Evolutionary conservation across 2,329 filamentous ascomycete species (phyloP), one percentile per base, ranked within the genome.

Genomic region (Seiridium unicorne): DNA sequence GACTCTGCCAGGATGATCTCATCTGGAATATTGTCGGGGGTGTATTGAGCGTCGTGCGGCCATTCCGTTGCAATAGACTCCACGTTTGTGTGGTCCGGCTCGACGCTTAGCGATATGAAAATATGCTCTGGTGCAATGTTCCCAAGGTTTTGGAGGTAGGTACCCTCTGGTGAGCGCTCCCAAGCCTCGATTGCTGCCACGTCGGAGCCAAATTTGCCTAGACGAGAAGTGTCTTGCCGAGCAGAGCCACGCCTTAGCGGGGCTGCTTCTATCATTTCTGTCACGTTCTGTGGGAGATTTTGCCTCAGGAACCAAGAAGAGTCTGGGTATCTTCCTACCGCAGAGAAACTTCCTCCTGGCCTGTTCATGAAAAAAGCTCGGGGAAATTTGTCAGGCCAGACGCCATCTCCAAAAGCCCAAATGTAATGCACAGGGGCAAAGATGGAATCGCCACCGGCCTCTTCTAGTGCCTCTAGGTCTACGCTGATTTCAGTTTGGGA

Each of bases 111-210:
- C 51, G 76, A 74, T 54, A 82, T 73, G 61, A 75, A 81, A 18
- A 72, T 68, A 54, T 76, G 73, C 2, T 74, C 69, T 0, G 77
- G 76, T 10, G 67, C 71, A 9, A 77, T 66, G 6, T 67, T 71
- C n/a, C 66, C 71, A 9, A 68, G 65, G 31, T 68, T 64, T 55
- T 79, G 68, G 10, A 76, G 55, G 10, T 69, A 70, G 18, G 63
- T 67, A 2, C 76, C 77, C 36, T 70, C 62, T 6, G 63, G 61
- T 3, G 78, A 78, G 55, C 77, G 68, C 64, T 86, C 84, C 75
- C 82, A 80, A 18, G 72, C 72, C 38, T 75, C 70, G 55, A 79
- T 81, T 7, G 73, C 74, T 36, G 76, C 72, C 18, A 72, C 61
- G 32, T 69, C 59, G 44, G 64, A 64, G 35, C 69, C 34, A 34